phyloP scores from a whole-genome alignment of 345 rosid species.

The Aethionema arabicum region DNA sequence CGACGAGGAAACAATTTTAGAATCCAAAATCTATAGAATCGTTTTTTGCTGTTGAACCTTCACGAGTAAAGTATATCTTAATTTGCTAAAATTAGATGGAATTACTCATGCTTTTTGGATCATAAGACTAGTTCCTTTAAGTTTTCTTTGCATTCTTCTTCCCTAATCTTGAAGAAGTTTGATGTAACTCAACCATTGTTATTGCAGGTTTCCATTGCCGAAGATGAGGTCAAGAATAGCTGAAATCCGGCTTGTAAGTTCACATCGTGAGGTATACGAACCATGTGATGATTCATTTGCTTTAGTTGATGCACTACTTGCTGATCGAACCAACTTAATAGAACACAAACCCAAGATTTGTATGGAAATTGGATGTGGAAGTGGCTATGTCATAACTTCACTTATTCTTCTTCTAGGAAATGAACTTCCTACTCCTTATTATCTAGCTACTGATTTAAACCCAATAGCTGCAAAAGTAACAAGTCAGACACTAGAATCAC shows the following conservation, averaged over 20 bases:
- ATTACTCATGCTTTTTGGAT: background rate
- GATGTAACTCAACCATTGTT: background rate
- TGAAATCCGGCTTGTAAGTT: conserved; percentile 71
- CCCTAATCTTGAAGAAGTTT: background rate
- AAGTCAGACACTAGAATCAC: conserved; percentile 62
- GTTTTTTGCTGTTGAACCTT: too few relatives aligned
- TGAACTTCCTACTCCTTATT: conserved; percentile 42
- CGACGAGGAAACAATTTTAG: too few relatives aligned
- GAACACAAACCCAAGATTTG: conserved; percentile 62
- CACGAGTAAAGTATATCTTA: too few relatives aligned
- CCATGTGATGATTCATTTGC: conserved; percentile 97
- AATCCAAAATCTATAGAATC: too few relatives aligned
- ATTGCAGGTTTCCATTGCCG: conserved; percentile 6
- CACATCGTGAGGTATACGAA: conserved; percentile 85
- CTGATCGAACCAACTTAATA: conserved; percentile 55
- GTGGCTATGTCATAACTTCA: conserved; percentile 85
- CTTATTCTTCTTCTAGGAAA: conserved; percentile 65
- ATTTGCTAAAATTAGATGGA: too few relatives aligned
- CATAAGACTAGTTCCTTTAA: conserved; percentile 7
- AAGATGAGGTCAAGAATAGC: conserved; percentile 54
- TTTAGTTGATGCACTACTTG: conserved; percentile 79
- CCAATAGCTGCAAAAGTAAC: conserved; percentile 62
- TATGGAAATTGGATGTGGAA: conserved; percentile 82
- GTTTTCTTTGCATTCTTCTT: background rate
- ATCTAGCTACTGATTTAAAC: conserved; percentile 69